phyloP scores from a whole-genome alignment of 2,329 filamentous ascomycete species.

The Bisporella sp. region DNA sequence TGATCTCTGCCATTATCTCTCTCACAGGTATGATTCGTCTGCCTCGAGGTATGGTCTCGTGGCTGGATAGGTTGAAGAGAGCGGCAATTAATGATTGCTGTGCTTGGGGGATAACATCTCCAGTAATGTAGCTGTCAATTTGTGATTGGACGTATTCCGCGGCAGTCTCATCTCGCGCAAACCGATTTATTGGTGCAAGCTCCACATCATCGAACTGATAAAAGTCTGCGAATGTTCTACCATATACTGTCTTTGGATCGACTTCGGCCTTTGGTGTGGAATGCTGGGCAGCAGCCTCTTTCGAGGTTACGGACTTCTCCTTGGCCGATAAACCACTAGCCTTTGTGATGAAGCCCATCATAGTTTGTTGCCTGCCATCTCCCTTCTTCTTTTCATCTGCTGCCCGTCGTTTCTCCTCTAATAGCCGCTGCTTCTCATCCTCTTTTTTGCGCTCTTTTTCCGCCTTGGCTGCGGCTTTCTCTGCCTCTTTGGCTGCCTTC shows the following conservation, averaged over 20 bases:
- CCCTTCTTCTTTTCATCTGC: slow-evolving; percentile 34
- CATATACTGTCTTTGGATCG: no score
- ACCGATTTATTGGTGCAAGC: slow-evolving; percentile 53
- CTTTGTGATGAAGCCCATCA: no score
- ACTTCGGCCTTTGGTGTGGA: no score
- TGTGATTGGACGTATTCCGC: slow-evolving; percentile 42
- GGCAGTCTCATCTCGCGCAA: slow-evolving; percentile 51
- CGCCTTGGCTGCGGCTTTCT: slow-evolving; percentile 28
- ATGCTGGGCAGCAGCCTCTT: no score
- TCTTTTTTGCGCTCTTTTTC: slow-evolving; percentile 8
- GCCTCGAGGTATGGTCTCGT: slow-evolving; percentile 36
- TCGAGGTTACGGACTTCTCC: no score
- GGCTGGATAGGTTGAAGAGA: slow-evolving; percentile 37
- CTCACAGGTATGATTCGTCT: slow-evolving; percentile 18
- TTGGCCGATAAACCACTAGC: no score
- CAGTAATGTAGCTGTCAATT: slow-evolving; percentile 45
- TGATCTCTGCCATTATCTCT: slow-evolving; percentile 25
- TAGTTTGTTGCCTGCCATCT: slow-evolving; percentile 12
- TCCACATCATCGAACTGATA: slow-evolving; percentile 66
- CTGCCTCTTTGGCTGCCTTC: slow-evolving; percentile 24
- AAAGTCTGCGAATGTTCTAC: slow-evolving; percentile 70
- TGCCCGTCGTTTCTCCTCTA: slow-evolving; percentile 32
- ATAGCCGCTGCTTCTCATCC: slow-evolving; percentile 21
- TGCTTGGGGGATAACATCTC: slow-evolving; percentile 39
- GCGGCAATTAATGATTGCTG: slow-evolving; percentile 38